Conservation (phyloP, 2,329 filamentous ascomycete genomes). For the Chaetomiaceae sp. region DNA sequence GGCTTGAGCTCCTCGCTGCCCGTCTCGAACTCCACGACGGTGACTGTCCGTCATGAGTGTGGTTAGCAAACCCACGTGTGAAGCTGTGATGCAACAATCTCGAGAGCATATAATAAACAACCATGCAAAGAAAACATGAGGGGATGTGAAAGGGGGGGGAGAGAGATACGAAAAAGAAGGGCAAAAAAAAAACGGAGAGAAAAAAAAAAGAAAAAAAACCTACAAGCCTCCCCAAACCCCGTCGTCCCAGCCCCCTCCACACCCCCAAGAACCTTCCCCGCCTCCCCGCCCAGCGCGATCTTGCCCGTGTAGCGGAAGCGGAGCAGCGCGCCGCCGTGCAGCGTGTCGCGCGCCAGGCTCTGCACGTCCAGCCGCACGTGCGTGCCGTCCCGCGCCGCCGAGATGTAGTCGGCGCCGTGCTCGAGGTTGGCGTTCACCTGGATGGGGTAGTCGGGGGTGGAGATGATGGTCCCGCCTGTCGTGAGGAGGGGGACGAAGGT, state of each 20-base stretch:
- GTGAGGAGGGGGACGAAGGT: constrained; percentile 29
- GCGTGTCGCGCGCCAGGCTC: constrained; percentile 32
- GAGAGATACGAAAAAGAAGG: constrained; percentile 3
- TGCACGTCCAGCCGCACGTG: constrained; percentile 38
- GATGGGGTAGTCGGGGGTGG: constrained; percentile 36
- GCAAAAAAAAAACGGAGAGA: neutral
- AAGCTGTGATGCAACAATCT: too few relatives aligned
- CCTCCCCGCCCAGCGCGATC: constrained; percentile 29
- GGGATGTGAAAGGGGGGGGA: neutral
- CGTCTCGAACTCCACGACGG: constrained; percentile 36
- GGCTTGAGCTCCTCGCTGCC: constrained; percentile 32
- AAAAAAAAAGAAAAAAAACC: constrained; percentile 19
- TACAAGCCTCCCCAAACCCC: constrained; percentile 36
- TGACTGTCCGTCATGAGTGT: constrained; percentile 27
- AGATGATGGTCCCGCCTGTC: constrained; percentile 30
- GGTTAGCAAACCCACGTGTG: too few relatives aligned
- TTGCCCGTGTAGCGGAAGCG: constrained; percentile 37
- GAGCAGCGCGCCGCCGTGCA: constrained; percentile 30
- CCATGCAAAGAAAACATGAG: neutral
- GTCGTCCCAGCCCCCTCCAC: constrained; percentile 35
- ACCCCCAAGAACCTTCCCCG: constrained; percentile 33
- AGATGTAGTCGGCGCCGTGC: constrained; percentile 40
- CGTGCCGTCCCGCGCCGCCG: constrained; percentile 32
- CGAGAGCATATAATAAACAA: too few relatives aligned
- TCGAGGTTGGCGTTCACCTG: constrained; percentile 35